These are phyloP conservation scores for Hypericum perforatum DNA, from an alignment of 345 rosid genomes.

Conservation along the genomic window DNA sequence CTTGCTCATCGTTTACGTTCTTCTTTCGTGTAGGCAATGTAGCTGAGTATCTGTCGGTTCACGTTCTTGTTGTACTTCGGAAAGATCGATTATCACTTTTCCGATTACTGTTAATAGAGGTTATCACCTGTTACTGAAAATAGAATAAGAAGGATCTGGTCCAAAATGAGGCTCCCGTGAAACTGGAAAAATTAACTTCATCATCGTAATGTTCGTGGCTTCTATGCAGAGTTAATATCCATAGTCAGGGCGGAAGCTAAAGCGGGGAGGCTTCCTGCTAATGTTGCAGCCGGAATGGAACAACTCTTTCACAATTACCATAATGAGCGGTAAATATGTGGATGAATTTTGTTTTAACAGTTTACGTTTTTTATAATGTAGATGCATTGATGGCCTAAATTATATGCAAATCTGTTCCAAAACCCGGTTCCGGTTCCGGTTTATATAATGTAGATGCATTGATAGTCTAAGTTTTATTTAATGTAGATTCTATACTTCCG, in stretches of 20 bases:
- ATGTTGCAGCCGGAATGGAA: conserved; percentile 78
- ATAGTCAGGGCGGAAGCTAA: conserved; percentile 63
- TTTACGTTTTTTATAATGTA: too few relatives aligned
- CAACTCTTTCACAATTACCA: conserved; percentile 72
- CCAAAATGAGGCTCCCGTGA: too few relatives aligned
- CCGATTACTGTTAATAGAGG: neutral
- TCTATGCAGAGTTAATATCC: conserved; percentile 59
- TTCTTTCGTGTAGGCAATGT: neutral
- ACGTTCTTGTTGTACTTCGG: neutral
- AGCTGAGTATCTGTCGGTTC: neutral
- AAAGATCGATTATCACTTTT: neutral
- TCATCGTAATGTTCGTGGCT: neutral
- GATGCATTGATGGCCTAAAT: too few relatives aligned
- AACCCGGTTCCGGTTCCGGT: too few relatives aligned
- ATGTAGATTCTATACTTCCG: too few relatives aligned
- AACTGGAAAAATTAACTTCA: neutral
- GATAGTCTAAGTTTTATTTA: too few relatives aligned
- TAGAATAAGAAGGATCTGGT: neutral
- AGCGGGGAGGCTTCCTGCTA: conserved; percentile 63
- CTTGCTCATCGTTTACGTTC: neutral
- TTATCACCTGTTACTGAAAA: too few relatives aligned
- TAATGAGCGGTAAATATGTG: conserved; percentile 66
- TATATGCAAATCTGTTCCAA: too few relatives aligned
- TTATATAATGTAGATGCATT: too few relatives aligned
- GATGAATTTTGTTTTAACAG: too few relatives aligned